Conservation (phyloP, 345 rosid species). For the Acer yangbiense region DNA sequence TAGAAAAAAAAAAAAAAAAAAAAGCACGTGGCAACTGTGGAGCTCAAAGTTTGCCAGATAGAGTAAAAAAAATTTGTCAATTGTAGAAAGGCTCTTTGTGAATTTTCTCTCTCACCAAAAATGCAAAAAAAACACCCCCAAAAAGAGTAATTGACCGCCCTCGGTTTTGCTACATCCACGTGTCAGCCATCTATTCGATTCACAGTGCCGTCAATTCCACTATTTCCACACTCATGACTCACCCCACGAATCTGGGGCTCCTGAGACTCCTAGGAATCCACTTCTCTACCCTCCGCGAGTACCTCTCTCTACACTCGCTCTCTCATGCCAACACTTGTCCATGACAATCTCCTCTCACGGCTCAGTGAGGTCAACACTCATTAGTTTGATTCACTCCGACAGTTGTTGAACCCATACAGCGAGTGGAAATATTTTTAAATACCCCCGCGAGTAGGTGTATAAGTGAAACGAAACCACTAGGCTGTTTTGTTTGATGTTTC, state of each 20-base stretch:
- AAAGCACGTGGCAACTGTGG: not conserved
- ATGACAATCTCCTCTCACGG: not conserved
- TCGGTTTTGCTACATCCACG: constrained; percentile 20
- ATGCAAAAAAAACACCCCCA: not conserved
- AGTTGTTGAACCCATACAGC: not conserved
- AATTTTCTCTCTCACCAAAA: not conserved
- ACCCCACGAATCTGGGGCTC: constrained; percentile 25
- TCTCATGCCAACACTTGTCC: not conserved
- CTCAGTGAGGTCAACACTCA: not conserved
- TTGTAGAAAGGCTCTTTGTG: not conserved
- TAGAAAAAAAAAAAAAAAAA: not conserved
- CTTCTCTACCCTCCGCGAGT: not conserved
- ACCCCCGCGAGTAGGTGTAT: not conserved
- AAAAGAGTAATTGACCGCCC: not conserved
- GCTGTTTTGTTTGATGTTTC: constrained; percentile 4
- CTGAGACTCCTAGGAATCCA: not conserved
- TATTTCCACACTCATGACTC: not conserved
- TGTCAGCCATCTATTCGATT: constrained; percentile 27
- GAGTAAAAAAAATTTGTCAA: not conserved
- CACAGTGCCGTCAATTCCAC: constrained; percentile 1
- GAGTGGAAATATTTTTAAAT: not conserved
- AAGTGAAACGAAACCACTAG: not conserved
- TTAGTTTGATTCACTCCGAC: not conserved
- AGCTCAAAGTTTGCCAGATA: not conserved
- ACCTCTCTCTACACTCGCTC: not conserved